These are phyloP conservation scores for Russula vinacea DNA, from an alignment of 768 basidiomycete genomes.

Conservation along the genomic window DNA sequence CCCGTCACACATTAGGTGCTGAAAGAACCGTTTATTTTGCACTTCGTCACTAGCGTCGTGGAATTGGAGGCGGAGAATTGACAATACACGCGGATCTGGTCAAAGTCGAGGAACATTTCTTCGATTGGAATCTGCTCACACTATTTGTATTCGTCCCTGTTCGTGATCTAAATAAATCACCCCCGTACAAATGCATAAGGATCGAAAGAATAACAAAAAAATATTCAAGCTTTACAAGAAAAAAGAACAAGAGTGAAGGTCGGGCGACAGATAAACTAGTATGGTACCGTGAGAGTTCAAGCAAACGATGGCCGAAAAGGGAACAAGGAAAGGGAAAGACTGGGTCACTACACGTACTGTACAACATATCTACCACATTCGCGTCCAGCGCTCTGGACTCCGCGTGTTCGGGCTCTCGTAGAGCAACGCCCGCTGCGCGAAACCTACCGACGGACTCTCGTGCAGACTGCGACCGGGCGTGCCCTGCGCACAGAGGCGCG, in stretches of 20 bases:
- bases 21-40: background rate
- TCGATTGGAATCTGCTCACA: background rate
- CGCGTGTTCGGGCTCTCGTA: slow-evolving; percentile 71
- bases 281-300: slow-evolving; percentile 3
- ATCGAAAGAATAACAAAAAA: background rate
- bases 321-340: background rate
- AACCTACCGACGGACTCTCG: slow-evolving; percentile 62
- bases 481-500: slow-evolving; percentile 38
- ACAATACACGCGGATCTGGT: background rate
- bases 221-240: background rate
- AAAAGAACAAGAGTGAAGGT: background rate
- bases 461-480: slow-evolving; percentile 33
- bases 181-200: slow-evolving; percentile 4
- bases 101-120: background rate
- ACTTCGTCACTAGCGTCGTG: slow-evolving; percentile 16
- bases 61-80: slow-evolving; percentile 25
- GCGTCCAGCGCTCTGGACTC: slow-evolving; percentile 53
- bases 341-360: background rate
- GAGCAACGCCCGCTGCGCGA: slow-evolving; percentile 54
- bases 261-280: background rate
- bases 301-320: background rate
- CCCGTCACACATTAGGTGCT: background rate
- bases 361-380: slow-evolving; percentile 31
- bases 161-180: slow-evolving; percentile 9
- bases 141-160: slow-evolving; percentile 1